A percentile compares a stretch with the other conserved stretches of the same genome.
These are phyloP conservation scores for Yamadazyma friedrichii DNA, from an alignment of 1,139 yeast species.

Conservation along the genomic window DNA sequence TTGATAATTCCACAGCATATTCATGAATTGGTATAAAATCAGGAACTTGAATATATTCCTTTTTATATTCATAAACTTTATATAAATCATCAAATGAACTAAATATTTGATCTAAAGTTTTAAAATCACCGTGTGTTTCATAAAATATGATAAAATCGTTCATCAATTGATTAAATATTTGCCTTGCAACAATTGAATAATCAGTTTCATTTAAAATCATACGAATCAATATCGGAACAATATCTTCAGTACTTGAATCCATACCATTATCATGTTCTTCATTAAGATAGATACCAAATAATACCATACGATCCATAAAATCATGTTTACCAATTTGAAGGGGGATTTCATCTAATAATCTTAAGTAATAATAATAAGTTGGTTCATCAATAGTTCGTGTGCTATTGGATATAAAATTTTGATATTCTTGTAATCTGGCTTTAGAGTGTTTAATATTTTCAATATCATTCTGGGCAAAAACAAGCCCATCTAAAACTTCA, in stretches of 20 bases:
- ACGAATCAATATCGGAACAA: not conserved
- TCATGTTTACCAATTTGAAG: no score
- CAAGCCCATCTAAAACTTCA: no score
- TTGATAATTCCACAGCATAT: slow-evolving; percentile 27
- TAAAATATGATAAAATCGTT: not conserved
- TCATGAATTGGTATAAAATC: slow-evolving; percentile 37
- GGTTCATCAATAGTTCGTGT: no score
- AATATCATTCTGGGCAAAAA: no score
- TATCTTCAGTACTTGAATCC: not conserved
- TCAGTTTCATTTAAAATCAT: slow-evolving; percentile 1
- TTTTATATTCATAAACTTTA: not conserved
- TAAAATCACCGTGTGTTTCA: not conserved
- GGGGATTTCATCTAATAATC: no score
- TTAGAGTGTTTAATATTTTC: no score
- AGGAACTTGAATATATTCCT: slow-evolving; percentile 36
- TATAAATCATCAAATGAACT: not conserved
- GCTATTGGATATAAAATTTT: no score
- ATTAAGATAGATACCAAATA: not conserved
- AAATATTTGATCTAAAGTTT: not conserved
- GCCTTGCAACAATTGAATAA: slow-evolving; percentile 1
- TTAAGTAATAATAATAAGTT: no score
- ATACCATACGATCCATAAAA: no score
- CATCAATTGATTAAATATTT: not conserved
- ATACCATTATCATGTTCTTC: not conserved
- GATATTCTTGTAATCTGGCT: no score